Percentiles rank a stretch among this genome's conserved stretches.
Evolutionary conservation across 352 stramenopile species (phyloP).

Genomic region (Phytophthora boehmeriae): DNA sequence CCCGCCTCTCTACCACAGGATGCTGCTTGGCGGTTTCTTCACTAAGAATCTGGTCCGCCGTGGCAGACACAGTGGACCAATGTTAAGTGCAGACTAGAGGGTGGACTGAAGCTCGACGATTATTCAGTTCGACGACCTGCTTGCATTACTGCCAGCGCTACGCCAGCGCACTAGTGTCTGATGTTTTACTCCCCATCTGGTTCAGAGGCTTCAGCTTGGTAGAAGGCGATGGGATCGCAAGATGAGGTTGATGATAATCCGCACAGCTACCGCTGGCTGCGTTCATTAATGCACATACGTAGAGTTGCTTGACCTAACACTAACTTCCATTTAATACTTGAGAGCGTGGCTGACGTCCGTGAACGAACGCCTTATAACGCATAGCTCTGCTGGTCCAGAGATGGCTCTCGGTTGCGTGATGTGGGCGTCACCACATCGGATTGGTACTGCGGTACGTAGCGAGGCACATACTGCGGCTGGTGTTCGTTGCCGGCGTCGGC

Average conservation of each 20-base stretch:
- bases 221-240: not conserved
- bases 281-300: constrained; percentile 30
- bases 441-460: constrained; percentile 44
- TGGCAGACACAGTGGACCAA: not conserved
- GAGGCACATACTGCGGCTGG: constrained; percentile 38
- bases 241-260: constrained; percentile 12
- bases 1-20: constrained; percentile 21
- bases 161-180: constrained; percentile 6
- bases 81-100: constrained; percentile 2
- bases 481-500: constrained; percentile 33
- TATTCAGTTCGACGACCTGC: constrained; percentile 10
- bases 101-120: constrained; percentile 2
- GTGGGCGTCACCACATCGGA: constrained; percentile 6
- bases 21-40: constrained; percentile 20
- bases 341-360: constrained; percentile 24
- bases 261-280: constrained; percentile 36
- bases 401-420: constrained; percentile 41
- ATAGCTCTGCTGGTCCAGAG: constrained; percentile 65
- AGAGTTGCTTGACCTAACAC: not conserved
- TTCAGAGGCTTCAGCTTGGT: constrained; percentile 8
- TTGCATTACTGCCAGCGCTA: constrained; percentile 17
- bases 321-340: constrained; percentile 35
- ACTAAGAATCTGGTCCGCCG: not conserved
- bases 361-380: constrained; percentile 41
- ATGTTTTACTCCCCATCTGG: constrained; percentile 22